phyloP scores from a whole-genome alignment of 495 filamentous ascomycete genomes.

The Ascodesmis nigricans region DNA sequence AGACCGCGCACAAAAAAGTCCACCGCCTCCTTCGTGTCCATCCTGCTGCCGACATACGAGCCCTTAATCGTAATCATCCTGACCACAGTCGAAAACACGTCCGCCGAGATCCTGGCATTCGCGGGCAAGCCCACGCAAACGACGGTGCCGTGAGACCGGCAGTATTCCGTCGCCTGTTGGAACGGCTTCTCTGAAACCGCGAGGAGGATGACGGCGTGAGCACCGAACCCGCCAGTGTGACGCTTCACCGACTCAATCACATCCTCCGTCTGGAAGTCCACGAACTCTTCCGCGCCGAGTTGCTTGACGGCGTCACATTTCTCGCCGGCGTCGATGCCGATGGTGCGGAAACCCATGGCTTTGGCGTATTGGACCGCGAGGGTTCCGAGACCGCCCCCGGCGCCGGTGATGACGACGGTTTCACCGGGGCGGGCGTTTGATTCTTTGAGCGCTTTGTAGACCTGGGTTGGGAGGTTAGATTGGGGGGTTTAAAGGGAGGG shows the following conservation, averaged over 20 bases:
- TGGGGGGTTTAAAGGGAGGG: not conserved
- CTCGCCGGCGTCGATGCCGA: slow-evolving; percentile 66
- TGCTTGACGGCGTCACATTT: slow-evolving; percentile 44
- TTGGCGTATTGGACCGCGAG: slow-evolving; percentile 69
- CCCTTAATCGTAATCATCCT: slow-evolving; percentile 85
- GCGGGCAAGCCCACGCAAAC: slow-evolving; percentile 74
- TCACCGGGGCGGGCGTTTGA: slow-evolving; percentile 51
- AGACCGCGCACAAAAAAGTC: slow-evolving; percentile 70
- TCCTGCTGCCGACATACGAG: slow-evolving; percentile 74
- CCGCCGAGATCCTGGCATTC: slow-evolving; percentile 51
- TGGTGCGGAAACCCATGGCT: slow-evolving; percentile 61
- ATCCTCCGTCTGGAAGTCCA: slow-evolving; percentile 62
- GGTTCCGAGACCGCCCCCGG: slow-evolving; percentile 66
- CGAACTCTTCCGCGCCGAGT: slow-evolving; percentile 47
- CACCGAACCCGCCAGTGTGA: slow-evolving; percentile 59
- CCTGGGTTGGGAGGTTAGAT: slow-evolving; percentile 6
- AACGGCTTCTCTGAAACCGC: slow-evolving; percentile 78
- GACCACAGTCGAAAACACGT: slow-evolving; percentile 68
- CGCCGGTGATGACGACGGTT: slow-evolving; percentile 67
- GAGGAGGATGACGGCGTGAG: slow-evolving; percentile 69
- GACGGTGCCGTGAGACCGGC: slow-evolving; percentile 54
- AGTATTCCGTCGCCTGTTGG: slow-evolving; percentile 76
- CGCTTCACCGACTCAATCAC: slow-evolving; percentile 65
- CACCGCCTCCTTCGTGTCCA: slow-evolving; percentile 63
- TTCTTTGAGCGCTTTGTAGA: slow-evolving; percentile 84